These are phyloP conservation scores for Monosporascus sp. DNA, from an alignment of 2,329 filamentous ascomycete species.

Conservation along the genomic window DNA sequence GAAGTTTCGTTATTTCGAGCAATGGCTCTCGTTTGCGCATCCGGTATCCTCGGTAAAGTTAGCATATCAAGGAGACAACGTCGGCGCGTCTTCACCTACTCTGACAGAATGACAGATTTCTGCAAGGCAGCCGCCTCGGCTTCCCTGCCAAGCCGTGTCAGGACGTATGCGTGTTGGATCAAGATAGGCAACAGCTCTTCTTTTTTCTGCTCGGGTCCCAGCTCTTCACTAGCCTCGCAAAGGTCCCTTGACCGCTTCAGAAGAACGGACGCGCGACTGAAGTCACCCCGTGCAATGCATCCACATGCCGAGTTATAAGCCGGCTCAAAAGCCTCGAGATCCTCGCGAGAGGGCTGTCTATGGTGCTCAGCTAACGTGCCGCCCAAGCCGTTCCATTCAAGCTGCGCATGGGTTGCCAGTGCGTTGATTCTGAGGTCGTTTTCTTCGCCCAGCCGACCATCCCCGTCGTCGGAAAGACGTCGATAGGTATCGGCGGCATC, in stretches of 20 bases:
- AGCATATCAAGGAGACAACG: conserved; percentile 1
- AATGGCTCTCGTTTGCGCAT: conserved; percentile 61
- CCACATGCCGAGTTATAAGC: conserved; percentile 76
- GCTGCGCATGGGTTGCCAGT: conserved; percentile 66
- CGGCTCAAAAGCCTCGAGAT: conserved; percentile 73
- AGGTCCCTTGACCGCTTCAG: conserved; percentile 65
- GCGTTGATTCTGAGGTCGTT: conserved; percentile 73
- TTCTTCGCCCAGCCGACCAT: conserved; percentile 52
- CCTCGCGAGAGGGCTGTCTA: conserved; percentile 52
- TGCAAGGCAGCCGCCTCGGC: conserved; percentile 61
- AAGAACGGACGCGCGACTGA: conserved; percentile 59
- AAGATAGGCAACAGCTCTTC: conserved; percentile 70
- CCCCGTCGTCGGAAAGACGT: conserved; percentile 43
- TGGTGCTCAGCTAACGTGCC: conserved; percentile 45
- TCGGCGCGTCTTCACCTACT: conserved; percentile 43
- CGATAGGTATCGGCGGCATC: conserved; percentile 61
- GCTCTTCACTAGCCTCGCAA: conserved; percentile 68
- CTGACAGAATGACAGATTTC: conserved; percentile 53
- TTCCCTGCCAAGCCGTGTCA: conserved; percentile 59
- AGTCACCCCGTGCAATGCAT: conserved; percentile 64
- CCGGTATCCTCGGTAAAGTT: conserved; percentile 49
- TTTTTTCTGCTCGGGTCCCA: conserved; percentile 68
- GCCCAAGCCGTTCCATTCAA: conserved; percentile 61
- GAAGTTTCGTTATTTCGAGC: conserved; percentile 58
- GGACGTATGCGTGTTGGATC: conserved; percentile 70